Conservation (phyloP, 139 green algal genomes). For the Tetraselmis chui region DNA sequence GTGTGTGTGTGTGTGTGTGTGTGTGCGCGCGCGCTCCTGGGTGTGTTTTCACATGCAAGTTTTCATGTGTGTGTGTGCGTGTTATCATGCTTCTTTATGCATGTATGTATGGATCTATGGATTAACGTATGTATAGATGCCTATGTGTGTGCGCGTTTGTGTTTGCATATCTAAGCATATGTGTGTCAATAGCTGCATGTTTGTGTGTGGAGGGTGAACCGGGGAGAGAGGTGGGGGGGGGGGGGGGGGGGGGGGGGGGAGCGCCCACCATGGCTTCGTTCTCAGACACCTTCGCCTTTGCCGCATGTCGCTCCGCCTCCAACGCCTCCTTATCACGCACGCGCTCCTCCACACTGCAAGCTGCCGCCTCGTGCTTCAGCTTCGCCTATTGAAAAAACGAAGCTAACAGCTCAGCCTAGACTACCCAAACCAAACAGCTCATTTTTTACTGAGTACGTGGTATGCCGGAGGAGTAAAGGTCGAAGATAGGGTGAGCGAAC, state of each 20-base stretch:
- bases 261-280: conserved; percentile 54
- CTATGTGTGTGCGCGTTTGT: no score
- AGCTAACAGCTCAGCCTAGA: no score
- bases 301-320: conserved; percentile 64
- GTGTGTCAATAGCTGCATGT: background rate
- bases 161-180: background rate
- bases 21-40: background rate
- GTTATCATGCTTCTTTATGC: no score
- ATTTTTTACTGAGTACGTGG: no score
- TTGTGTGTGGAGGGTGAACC: background rate
- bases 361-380: conserved; percentile 63
- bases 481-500: no score
- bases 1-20: background rate
- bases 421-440: no score
- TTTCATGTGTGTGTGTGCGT: background rate
- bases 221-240: background rate
- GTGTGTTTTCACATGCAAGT: background rate
- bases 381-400: conserved; percentile 46
- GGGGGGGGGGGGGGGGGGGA: background rate
- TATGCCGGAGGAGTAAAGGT: no score
- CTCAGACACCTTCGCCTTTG: conserved; percentile 51
- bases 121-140: no score
- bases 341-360: conserved; percentile 61
- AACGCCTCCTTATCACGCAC: conserved; percentile 64
- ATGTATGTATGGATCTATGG: no score